These are phyloP conservation scores for Pilaira anomala DNA, from an alignment of 192 early-diverging fungal species.

Conservation along the genomic window DNA sequence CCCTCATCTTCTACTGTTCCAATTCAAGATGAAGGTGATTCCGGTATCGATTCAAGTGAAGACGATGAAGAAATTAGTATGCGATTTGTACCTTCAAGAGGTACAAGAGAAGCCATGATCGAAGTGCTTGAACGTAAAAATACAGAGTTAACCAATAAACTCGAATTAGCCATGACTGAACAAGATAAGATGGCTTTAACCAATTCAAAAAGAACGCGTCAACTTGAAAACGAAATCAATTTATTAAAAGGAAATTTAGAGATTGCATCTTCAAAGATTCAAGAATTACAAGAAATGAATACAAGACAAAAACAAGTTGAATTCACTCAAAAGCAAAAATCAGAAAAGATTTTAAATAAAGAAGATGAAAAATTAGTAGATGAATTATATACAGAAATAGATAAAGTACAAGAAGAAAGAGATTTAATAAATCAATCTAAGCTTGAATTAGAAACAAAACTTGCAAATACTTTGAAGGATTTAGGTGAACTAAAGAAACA, in stretches of 20 bases:
- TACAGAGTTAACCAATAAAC: slow-evolving; percentile 11
- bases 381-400: slow-evolving; percentile 28
- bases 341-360: neutral
- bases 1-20: neutral
- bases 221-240: slow-evolving; percentile 23
- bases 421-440: slow-evolving; percentile 28
- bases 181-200: slow-evolving; percentile 7
- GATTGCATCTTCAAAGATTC: slow-evolving; percentile 28
- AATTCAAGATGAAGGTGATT: slow-evolving; percentile 11
- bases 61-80: slow-evolving; percentile 14
- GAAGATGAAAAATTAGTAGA: slow-evolving; percentile 26
- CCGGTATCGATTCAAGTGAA: slow-evolving; percentile 8
- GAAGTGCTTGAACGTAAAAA: slow-evolving; percentile 32
- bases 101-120: slow-evolving; percentile 30
- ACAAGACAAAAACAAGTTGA: neutral
- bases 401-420: slow-evolving; percentile 32
- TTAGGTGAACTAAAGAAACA: slow-evolving; percentile 32
- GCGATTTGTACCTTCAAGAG: slow-evolving; percentile 14
- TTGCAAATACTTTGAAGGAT: slow-evolving; percentile 28
- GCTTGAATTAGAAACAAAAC: slow-evolving; percentile 32
- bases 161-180: slow-evolving; percentile 17
- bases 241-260: slow-evolving; percentile 24
- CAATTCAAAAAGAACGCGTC: slow-evolving; percentile 14
- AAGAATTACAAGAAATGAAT: slow-evolving; percentile 33
- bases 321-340: neutral